Evolutionary conservation across 2,329 filamentous ascomycete genomes (phyloP).

Genomic region (Sporothrix curviconia): DNA sequence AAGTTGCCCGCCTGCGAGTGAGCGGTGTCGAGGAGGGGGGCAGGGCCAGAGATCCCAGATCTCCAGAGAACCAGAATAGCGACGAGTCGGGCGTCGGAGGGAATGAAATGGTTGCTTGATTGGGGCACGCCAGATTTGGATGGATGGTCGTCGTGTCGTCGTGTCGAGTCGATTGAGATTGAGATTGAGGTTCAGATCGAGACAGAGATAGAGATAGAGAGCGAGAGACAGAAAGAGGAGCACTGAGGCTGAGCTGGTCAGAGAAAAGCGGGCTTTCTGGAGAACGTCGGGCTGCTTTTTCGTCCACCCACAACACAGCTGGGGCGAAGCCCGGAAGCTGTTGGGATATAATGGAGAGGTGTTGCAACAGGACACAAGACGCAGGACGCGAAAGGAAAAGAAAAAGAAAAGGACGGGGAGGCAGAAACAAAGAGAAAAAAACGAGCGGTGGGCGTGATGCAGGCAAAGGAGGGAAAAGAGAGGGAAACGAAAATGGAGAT

Average conservation of each 20-base stretch:
- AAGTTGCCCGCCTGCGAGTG: conserved; percentile 4
- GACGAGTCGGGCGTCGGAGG: too few species aligned
- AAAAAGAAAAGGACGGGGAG: not conserved
- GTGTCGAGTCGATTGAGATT: too few species aligned
- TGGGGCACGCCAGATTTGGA: too few species aligned
- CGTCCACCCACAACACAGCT: not conserved
- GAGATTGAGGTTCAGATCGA: not conserved
- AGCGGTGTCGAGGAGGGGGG: conserved; percentile 1
- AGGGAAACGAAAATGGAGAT: not conserved
- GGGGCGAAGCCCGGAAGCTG: conserved; percentile 10
- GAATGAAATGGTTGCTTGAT: too few species aligned
- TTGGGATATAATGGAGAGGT: not conserved
- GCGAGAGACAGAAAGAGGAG: not conserved
- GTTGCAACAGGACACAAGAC: not conserved
- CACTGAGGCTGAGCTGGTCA: conserved; percentile 14
- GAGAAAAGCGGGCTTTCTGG: conserved; percentile 14
- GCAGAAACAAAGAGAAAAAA: not conserved
- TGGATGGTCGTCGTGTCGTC: too few species aligned
- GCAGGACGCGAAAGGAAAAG: not conserved
- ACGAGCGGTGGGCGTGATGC: too few species aligned
- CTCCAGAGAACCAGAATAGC: too few species aligned
- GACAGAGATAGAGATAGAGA: not conserved
- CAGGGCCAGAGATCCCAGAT: too few species aligned
- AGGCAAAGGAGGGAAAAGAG: conserved; percentile 5
- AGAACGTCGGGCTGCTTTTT: conserved; percentile 8